Base-by-base conservation (phyloP, 2,329 filamentous ascomycete species). In the Ceratocystiopsis minuta region DNA sequence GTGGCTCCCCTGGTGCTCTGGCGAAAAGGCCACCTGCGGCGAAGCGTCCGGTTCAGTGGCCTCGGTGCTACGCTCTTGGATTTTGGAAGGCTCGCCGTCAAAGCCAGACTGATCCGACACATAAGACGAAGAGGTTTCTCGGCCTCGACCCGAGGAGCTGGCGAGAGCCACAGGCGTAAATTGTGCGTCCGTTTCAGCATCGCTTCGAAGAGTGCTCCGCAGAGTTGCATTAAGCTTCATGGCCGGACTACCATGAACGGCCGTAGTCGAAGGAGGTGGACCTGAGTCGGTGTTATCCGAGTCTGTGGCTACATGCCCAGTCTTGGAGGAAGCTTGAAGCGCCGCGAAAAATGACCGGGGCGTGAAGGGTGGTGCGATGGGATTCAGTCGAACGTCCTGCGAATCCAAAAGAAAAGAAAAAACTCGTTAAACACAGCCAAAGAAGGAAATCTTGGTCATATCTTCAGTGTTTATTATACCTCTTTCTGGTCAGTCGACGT, bases 381-480 rank as follows among this genome's bases (percentile, higher is more conserved):
- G 70, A 55, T 75, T 74, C 50, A 74, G 57, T 51, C 60, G 68
- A 46, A 61, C 66, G 55, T 59, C 65, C 67, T 72, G 56, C 50
- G 57, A 52, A 45, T 38, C 44, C 45, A 50, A 56, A 52, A 10
- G 6, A 28, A 28, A 28, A 28, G 9, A 10, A 28, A 28, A 28
- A 10, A 9, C 5, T 44, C 54, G 56, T 66, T 56, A 65, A 61
- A 59, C 58, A 62, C 58, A 58, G 56, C 59, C 57, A 59, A 57
- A 54, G 52, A 57, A 57, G 56, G 56, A 59, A 40, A 10, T 28
- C 7, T 10, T 6, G 5, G 24, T 10, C 24, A 10, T 28, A 6
- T 28, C 24, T 28, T n/a, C n/a, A 51, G 52, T 54, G 38, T 44
- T 44, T 52, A 52, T 63, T 34, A 36, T 67, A 70, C 68, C 65